Percentiles rank a stretch among this genome's conserved stretches.
These are phyloP conservation scores for Komagataella mondaviorum DNA, from an alignment of 805 yeast species.

Conservation along the genomic window DNA sequence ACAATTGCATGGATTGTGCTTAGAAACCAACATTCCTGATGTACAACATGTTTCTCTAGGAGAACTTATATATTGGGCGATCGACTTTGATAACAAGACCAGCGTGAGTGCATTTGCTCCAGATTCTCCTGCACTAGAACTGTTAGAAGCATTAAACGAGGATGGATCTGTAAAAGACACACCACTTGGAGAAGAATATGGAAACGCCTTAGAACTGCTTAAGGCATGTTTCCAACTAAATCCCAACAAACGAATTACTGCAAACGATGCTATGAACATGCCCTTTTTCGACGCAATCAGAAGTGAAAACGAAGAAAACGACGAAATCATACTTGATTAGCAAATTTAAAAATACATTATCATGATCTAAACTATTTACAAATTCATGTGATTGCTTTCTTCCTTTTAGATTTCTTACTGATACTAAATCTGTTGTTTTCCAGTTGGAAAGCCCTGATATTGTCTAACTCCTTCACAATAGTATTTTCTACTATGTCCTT, in stretches of 20 bases:
- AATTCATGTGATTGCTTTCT: not conserved
- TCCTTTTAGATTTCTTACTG: not conserved
- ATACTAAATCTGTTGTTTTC: not conserved
- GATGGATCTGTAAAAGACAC: slow-evolving; percentile 24
- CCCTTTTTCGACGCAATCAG: slow-evolving; percentile 41
- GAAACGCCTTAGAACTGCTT: slow-evolving; percentile 39
- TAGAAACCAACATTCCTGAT: slow-evolving; percentile 49
- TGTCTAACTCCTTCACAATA: slow-evolving; percentile 34
- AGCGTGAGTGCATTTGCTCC: slow-evolving; percentile 46
- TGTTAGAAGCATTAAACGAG: slow-evolving; percentile 34
- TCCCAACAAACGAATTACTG: slow-evolving; percentile 41
- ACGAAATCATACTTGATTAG: slow-evolving; percentile 12
- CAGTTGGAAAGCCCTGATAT: slow-evolving; percentile 10
- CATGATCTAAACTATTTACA: not conserved
- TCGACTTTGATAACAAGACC: slow-evolving; percentile 29
- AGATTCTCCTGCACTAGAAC: slow-evolving; percentile 61
- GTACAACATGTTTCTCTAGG: slow-evolving; percentile 23
- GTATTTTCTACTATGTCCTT: slow-evolving; percentile 56
- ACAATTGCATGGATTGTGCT: slow-evolving; percentile 74
- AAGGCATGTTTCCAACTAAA: slow-evolving; percentile 45
- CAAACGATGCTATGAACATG: slow-evolving; percentile 39
- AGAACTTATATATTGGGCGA: slow-evolving; percentile 27
- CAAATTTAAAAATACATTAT: not conserved
- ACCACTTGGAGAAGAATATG: slow-evolving; percentile 21
- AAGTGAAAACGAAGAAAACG: slow-evolving; percentile 8